Evolutionary conservation across 2,329 filamentous ascomycete species (phyloP), one percentile per base, ranked within the genome.

Genomic region (Aphanocladium album): DNA sequence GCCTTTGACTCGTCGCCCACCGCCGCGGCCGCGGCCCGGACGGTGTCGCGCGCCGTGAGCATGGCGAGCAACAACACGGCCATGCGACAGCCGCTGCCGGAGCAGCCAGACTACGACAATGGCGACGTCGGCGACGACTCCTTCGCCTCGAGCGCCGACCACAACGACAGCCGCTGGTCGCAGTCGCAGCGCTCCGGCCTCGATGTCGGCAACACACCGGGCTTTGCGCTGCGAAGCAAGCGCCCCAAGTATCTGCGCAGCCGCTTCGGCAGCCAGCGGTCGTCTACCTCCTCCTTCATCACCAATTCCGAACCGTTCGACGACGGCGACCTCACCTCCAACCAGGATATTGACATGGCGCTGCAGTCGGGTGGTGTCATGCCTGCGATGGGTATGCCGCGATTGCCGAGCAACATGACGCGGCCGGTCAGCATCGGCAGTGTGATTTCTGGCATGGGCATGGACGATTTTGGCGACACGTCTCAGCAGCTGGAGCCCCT

Each of bases 381-480:
- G 5, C 86, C 90, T 1, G 78, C 79, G 1, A 69, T 77, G 62
- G 82, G 79, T 9, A 74, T 79, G 65, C 77, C 80, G 27, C 79
- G 80, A 41, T 79, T 75, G 60, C 70, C 77, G 25, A 84, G 81
- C 70, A 80, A 83, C 62, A 76, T 77, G 2, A 78, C 88, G 21
- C 83, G 93, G 25, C 84, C 92, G 12, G 88, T 93, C 63, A 97
- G 93, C 74, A 82, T 97, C 62, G 92, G 92, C 23, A 97, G 93
- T 72, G 91, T 96, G 77, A 89, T 87, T 2, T 96, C 92, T 5
- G 73, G 70, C 5, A 67, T 75, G 43, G 90, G 89, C 1, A 76
- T 82, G 51, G 83, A 87, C n/a, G 84, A 87, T 21, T 73, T 74
- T 54, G 73, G 77, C n/a, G 80, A 82, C 78, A 69, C 70, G 33